A percentile compares a stretch with the other conserved stretches of the same genome.
These are phyloP conservation scores for Ganoderma meredithae DNA, from an alignment of 1,284 basidiomycete genomes.

Conservation along the genomic window DNA sequence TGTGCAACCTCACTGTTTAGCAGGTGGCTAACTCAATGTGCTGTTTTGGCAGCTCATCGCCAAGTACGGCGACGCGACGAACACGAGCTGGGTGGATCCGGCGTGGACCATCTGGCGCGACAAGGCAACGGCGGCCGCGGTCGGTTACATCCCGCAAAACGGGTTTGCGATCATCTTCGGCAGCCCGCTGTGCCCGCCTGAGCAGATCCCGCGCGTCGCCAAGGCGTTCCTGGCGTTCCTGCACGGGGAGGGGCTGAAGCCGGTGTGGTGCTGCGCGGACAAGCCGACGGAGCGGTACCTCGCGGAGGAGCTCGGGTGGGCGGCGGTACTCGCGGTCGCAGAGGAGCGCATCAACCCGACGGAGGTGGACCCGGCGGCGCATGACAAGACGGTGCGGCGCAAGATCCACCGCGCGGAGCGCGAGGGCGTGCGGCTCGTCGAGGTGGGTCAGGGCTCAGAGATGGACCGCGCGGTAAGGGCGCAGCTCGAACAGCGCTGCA, in stretches of 20 bases:
- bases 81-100: conserved; percentile 63
- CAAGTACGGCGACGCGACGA: conserved; percentile 62
- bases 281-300: conserved; percentile 54
- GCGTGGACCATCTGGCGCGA: conserved; percentile 62
- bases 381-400: conserved; percentile 52
- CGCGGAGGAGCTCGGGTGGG: conserved; percentile 56
- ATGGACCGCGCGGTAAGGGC: conserved; percentile 48
- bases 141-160: conserved; percentile 51
- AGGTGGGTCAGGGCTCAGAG: conserved; percentile 42
- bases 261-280: conserved; percentile 60
- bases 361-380: conserved; percentile 46
- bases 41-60: conserved; percentile 49
- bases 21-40: background rate
- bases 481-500: conserved; percentile 51
- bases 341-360: conserved; percentile 61
- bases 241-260: conserved; percentile 50
- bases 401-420: conserved; percentile 58
- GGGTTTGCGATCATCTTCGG: conserved; percentile 55
- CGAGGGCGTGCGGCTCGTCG: conserved; percentile 53
- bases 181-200: conserved; percentile 54
- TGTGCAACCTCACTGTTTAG: background rate
- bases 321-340: conserved; percentile 55
- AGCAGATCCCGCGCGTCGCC: conserved; percentile 51
- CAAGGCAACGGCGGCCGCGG: conserved; percentile 51
- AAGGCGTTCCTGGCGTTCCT: conserved; percentile 49